These are phyloP conservation scores for Geotrichum citri-aurantii DNA, from an alignment of 1,139 yeast species.

Conservation along the genomic window DNA sequence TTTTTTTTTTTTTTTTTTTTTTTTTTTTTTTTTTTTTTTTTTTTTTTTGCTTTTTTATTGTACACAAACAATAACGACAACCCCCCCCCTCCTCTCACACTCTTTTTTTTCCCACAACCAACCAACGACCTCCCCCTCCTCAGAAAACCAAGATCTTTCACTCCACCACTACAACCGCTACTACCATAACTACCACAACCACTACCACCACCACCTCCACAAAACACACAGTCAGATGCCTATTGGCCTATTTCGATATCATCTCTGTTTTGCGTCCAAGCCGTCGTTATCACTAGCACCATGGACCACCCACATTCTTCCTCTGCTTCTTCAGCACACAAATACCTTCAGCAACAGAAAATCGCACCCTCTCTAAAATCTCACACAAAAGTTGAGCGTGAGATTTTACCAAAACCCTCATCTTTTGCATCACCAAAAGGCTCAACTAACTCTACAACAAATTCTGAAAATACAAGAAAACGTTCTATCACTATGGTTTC, in stretches of 20 bases:
- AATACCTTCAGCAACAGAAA: background rate
- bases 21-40: background rate
- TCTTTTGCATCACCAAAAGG: background rate
- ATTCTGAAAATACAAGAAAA: background rate
- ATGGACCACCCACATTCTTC: background rate
- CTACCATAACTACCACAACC: background rate
- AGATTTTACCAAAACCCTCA: background rate
- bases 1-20: background rate
- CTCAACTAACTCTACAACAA: background rate
- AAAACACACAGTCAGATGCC: background rate
- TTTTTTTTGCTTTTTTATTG: background rate
- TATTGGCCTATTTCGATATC: background rate
- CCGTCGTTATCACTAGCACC: background rate
- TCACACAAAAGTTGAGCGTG: background rate
- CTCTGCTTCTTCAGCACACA: background rate
- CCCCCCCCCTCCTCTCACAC: background rate
- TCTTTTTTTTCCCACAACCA: background rate
- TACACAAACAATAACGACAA: too few relatives aligned
- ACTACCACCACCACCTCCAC: background rate
- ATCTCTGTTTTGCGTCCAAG: background rate
- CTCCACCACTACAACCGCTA: background rate
- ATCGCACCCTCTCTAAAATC: background rate
- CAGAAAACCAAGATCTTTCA: too few relatives aligned
- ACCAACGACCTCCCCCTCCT: background rate
- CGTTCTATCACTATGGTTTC: slow-evolving; percentile 3